Evolutionary conservation across 2,329 filamentous ascomycete genomes (phyloP).

Genomic region (Aureobasidium sp.): DNA sequence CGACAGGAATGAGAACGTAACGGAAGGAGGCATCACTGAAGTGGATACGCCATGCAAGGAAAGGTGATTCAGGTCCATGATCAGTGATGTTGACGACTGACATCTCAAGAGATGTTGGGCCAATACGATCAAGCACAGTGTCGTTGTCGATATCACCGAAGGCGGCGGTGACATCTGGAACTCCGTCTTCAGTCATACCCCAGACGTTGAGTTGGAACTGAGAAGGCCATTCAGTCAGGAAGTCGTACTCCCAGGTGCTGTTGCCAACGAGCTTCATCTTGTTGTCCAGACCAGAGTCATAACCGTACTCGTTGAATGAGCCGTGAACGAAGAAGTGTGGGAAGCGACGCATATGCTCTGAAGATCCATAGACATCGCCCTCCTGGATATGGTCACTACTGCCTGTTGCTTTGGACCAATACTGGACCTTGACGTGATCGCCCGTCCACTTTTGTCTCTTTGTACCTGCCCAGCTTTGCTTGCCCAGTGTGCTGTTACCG

Average conservation of each 20-base stretch:
- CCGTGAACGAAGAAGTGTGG: constrained; percentile 57
- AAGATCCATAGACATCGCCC: constrained; percentile 41
- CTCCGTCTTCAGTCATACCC: constrained; percentile 57
- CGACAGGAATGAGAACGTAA: constrained; percentile 45
- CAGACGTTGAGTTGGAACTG: constrained; percentile 56
- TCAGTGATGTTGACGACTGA: constrained; percentile 52
- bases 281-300: constrained; percentile 51
- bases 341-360: constrained; percentile 39
- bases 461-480: constrained; percentile 50
- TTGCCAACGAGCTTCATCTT: constrained; percentile 40
- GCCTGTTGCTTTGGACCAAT: constrained; percentile 51
- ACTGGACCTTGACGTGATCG: constrained; percentile 55
- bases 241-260: constrained; percentile 50
- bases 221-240: constrained; percentile 56
- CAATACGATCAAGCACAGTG: constrained; percentile 51
- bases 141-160: constrained; percentile 57
- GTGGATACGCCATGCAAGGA: constrained; percentile 47
- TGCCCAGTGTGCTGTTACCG: constrained; percentile 41
- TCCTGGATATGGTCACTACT: constrained; percentile 55
- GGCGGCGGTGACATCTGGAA: constrained; percentile 51
- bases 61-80: constrained; percentile 42
- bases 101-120: constrained; percentile 47
- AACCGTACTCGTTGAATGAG: constrained; percentile 55
- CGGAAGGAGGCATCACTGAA: constrained; percentile 47
- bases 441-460: constrained; percentile 49